Evolutionary conservation across 2,329 filamentous ascomycete genomes (phyloP).

Genomic region (Scedosporium aurantiacum): DNA sequence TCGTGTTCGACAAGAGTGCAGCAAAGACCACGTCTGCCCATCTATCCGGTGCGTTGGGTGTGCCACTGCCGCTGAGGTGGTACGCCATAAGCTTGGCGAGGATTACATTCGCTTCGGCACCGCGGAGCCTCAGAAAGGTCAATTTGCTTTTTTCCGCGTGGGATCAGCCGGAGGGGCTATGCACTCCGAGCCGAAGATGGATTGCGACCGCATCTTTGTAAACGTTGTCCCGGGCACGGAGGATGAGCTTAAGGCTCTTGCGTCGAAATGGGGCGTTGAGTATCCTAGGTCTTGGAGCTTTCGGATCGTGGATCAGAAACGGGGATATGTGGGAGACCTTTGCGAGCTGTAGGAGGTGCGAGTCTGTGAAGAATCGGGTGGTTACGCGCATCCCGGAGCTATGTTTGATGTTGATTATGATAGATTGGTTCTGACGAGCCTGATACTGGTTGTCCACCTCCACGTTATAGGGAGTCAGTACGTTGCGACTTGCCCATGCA

Average conservation of each 20-base stretch:
- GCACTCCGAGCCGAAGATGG: conserved; percentile 29
- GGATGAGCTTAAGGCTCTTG: conserved; percentile 21
- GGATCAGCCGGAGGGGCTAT: conserved; percentile 29
- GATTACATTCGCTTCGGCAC: conserved; percentile 13
- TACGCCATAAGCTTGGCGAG: conserved; percentile 22
- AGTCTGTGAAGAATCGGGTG: neutral
- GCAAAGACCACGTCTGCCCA: conserved; percentile 26
- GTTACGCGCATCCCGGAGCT: no score
- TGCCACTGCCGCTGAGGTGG: conserved; percentile 26
- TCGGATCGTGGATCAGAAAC: neutral
- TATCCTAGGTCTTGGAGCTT: conserved; percentile 23
- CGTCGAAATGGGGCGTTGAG: conserved; percentile 25
- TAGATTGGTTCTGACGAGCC: no score
- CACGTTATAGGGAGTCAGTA: no score
- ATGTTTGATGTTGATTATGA: no score
- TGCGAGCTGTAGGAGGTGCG: neutral
- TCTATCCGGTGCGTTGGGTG: conserved; percentile 32
- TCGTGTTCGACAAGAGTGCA: conserved; percentile 15
- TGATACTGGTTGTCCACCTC: no score
- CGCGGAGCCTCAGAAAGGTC: conserved; percentile 16
- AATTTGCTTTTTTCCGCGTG: conserved; percentile 30
- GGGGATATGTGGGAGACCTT: neutral
- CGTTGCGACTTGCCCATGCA: no score
- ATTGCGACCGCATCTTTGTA: conserved; percentile 21
- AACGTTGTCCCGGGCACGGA: conserved; percentile 25